A percentile compares a stretch with the other conserved stretches of the same genome.
Conservation (phyloP, 257 asterid species). For the Penstemon newberryi region DNA sequence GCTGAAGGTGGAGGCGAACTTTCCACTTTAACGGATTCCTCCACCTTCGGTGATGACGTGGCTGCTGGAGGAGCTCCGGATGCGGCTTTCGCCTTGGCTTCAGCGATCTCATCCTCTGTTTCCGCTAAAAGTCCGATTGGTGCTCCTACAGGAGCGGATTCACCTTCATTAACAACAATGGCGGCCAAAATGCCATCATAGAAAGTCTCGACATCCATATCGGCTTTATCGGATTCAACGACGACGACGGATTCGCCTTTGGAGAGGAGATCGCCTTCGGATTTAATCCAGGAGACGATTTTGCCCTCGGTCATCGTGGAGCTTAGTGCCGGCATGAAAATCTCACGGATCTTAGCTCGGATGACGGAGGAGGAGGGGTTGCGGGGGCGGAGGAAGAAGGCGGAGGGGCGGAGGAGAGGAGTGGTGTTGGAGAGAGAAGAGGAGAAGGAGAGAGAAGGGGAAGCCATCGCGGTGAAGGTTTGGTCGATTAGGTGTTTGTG, state of each 20-base stretch:
- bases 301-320: slow-evolving; percentile 96
- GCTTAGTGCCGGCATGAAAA: slow-evolving; percentile 93
- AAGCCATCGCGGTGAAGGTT: slow-evolving; percentile 21
- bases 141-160: too few relatives aligned
- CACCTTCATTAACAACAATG: slow-evolving; percentile 22
- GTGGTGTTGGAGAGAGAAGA: slow-evolving; percentile 40
- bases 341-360: slow-evolving; percentile 79
- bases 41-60: slow-evolving; percentile 14
- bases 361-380: slow-evolving; percentile 35
- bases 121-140: too few relatives aligned
- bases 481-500: not conserved
- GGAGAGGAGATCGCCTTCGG: slow-evolving; percentile 76
- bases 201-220: slow-evolving; percentile 84
- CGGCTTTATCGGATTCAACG: slow-evolving; percentile 84
- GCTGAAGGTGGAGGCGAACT: slow-evolving; percentile 16
- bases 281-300: slow-evolving; percentile 79
- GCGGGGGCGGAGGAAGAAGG: too few relatives aligned
- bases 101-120: too few relatives aligned
- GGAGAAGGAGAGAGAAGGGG: slow-evolving; percentile 53
- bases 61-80: slow-evolving; percentile 15
- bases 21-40: slow-evolving; percentile 6
- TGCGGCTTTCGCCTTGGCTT: slow-evolving; percentile 54
- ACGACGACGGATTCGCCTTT: slow-evolving; percentile 87
- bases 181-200: slow-evolving; percentile 74
- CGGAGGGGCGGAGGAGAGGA: too few relatives aligned